These are phyloP conservation scores for Euphorbia pulcherrima DNA, from an alignment of 345 rosid genomes.

Conservation along the genomic window DNA sequence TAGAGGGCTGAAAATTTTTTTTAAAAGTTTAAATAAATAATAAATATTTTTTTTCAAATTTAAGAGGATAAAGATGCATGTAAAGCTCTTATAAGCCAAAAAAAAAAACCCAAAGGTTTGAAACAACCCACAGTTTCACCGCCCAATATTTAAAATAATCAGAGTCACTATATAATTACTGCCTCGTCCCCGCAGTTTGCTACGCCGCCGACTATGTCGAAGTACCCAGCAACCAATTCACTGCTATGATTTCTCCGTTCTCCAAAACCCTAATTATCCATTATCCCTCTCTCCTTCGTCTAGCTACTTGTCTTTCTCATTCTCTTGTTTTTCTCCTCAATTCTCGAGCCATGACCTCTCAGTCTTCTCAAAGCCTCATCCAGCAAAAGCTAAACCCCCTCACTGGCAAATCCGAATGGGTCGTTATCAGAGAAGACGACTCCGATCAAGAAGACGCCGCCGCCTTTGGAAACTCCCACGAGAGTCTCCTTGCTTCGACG, in stretches of 20 bases:
- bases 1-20: too few relatives aligned
- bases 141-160: too few relatives aligned
- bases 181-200: background rate
- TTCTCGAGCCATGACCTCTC: slow-evolving; percentile 43
- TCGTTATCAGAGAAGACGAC: slow-evolving; percentile 48
- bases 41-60: too few relatives aligned
- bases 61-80: too few relatives aligned
- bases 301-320: slow-evolving; percentile 11
- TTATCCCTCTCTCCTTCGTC: slow-evolving; percentile 8
- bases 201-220: background rate
- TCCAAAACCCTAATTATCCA: slow-evolving; percentile 27
- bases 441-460: slow-evolving; percentile 24
- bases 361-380: slow-evolving; percentile 43
- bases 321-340: slow-evolving; percentile 8
- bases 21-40: too few relatives aligned
- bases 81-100: too few relatives aligned
- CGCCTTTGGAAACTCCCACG: slow-evolving; percentile 23
- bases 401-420: slow-evolving; percentile 66
- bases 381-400: slow-evolving; percentile 59
- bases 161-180: too few relatives aligned
- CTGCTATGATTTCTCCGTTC: slow-evolving; percentile 20
- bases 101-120: too few relatives aligned
- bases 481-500: slow-evolving; percentile 49
- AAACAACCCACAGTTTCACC: too few relatives aligned
- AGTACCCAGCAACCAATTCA: background rate